Evolutionary conservation across 192 early-diverging fungal species (phyloP), one percentile per base, ranked within the genome.

Genomic region (Podila clonocystis): DNA sequence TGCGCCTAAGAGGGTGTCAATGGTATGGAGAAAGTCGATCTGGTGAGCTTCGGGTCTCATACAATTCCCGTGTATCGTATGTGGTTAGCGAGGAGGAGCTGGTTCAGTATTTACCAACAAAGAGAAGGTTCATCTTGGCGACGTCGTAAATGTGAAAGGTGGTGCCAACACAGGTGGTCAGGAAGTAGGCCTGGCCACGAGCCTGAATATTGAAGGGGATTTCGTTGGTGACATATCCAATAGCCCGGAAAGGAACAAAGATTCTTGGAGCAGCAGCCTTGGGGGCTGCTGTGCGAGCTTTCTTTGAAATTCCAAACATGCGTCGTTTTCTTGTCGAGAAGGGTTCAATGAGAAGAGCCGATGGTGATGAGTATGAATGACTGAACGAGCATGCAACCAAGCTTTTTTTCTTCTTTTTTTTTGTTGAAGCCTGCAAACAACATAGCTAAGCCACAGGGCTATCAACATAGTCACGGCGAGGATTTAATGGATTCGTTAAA

Each of bases 91-190:
- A 31, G 72, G 30, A n/a, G 79, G 9, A 3, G 11, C 12, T 12
- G 41, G 41, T 8, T 45, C 41, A 45, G 4, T 12, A 12, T 45
- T 45, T 45, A 84, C 83, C 93, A 24, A 95, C 94, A 82, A 96
- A 91, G 49, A 94, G 79, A 2, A 97, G 86, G 62, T 87, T 83
- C 84, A 97, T 90, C 73, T 94, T 94, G 41, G 89, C 91, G 5
- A 95, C 93, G 79, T 95, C 91, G 73, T 95, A 98, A 5, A 97
- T 90, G 61, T 98, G 97, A 78, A 94, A 99, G 29, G 91, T 95
- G 49, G 89, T 86, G 11, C 96, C 97, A 36, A 98, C 91, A 41
- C 93, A 91, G 3, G 94, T 91, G n/a, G 96, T 97, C 34, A 97
- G 78, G 68, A 95, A 95, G 52, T 91, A 90, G 7, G 87, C 83